phyloP scores from a whole-genome alignment of 129 eudicot species.

The Helichrysum umbraculigerum region DNA sequence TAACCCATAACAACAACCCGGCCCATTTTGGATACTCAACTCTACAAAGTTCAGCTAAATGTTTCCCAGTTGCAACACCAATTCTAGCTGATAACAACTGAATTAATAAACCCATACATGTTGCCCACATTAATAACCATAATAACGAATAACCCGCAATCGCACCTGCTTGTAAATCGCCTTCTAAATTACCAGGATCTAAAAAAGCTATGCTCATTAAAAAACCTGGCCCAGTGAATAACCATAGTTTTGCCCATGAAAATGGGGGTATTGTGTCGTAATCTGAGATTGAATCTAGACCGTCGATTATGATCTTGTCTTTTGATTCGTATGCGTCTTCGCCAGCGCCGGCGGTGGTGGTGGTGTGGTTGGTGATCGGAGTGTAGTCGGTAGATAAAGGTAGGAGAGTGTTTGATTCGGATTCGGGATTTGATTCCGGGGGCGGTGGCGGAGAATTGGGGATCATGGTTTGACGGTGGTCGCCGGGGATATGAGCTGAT shows the following conservation, averaged over 20 bases:
- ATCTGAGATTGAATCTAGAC: constrained; percentile 26
- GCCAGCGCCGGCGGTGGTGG: neutral
- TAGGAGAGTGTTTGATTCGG: constrained; percentile 34
- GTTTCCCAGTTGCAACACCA: constrained; percentile 86
- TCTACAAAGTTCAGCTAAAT: constrained; percentile 82
- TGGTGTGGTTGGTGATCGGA: neutral
- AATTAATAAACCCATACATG: constrained; percentile 74
- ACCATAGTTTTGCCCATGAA: constrained; percentile 66
- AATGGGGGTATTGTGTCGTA: constrained; percentile 48
- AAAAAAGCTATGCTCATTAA: constrained; percentile 79
- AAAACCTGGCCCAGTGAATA: constrained; percentile 84
- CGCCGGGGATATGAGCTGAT: constrained; percentile 25
- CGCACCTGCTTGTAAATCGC: constrained; percentile 91
- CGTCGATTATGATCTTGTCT: constrained; percentile 49
- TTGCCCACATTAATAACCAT: constrained; percentile 88
- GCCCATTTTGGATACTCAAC: constrained; percentile 82
- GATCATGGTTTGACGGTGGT: constrained; percentile 29
- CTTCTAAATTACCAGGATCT: constrained; percentile 87
- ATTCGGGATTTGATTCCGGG: neutral
- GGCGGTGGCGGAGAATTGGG: constrained; percentile 30
- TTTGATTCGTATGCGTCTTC: constrained; percentile 51
- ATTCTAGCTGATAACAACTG: constrained; percentile 73
- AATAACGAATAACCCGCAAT: constrained; percentile 79
- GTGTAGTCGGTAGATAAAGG: constrained; percentile 13
- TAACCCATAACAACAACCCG: constrained; percentile 51